Evolutionary conservation across 1,284 basidiomycete species (phyloP).

Genomic region (Sporisorium graminicola): DNA sequence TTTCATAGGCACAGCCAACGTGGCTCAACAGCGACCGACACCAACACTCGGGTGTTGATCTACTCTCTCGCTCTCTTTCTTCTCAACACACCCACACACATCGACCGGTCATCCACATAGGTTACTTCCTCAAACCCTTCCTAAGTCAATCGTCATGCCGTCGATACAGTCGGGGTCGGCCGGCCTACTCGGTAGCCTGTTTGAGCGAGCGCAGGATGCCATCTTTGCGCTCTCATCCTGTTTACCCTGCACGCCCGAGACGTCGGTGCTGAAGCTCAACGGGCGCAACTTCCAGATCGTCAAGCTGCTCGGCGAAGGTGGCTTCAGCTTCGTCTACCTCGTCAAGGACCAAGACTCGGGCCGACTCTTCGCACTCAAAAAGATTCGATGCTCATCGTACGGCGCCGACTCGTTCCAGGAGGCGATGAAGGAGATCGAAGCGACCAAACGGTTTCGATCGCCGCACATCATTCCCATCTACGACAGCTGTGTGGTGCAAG

Average conservation of each 20-base stretch:
- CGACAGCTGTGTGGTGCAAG: conserved; percentile 67
- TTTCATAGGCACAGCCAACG: background rate
- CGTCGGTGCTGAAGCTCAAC: conserved; percentile 60
- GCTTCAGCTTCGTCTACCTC: conserved; percentile 68
- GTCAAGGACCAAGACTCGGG: conserved; percentile 64
- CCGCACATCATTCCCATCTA: conserved; percentile 67
- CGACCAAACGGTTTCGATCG: conserved; percentile 67
- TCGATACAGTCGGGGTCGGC: conserved; percentile 33
- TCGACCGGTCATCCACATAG: no score
- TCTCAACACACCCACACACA: no score
- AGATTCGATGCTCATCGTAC: conserved; percentile 67
- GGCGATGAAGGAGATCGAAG: conserved; percentile 69
- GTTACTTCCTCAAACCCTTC: background rate
- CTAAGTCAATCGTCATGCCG: conserved; percentile 15
- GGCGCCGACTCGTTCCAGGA: conserved; percentile 65
- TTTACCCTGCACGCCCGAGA: conserved; percentile 53
- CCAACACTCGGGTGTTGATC: conserved; percentile 32
- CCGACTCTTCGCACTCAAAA: conserved; percentile 67
- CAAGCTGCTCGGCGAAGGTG: conserved; percentile 67
- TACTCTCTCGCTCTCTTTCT: background rate
- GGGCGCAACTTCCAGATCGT: conserved; percentile 63
- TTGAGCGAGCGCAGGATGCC: conserved; percentile 57
- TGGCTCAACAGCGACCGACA: conserved; percentile 7
- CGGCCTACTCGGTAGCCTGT: conserved; percentile 30
- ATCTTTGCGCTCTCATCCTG: conserved; percentile 57